Evolutionary conservation across 768 basidiomycete genomes (phyloP).

Genomic region (Russula brevipes): DNA sequence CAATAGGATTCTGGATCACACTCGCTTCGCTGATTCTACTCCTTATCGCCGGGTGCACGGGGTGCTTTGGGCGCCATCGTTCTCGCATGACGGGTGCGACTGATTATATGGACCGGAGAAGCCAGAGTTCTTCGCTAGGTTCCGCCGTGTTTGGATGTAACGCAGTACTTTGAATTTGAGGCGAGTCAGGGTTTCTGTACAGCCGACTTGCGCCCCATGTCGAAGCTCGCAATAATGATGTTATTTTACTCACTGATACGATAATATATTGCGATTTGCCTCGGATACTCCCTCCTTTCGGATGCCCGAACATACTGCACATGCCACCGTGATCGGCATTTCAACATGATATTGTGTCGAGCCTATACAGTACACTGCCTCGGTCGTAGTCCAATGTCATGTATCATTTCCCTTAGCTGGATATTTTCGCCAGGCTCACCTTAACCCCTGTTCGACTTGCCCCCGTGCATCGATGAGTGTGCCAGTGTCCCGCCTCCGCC

Average conservation of each 20-base stretch:
- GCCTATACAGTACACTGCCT: too few relatives aligned
- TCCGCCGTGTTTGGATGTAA: background rate
- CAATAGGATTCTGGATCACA: conserved; percentile 22
- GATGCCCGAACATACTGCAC: background rate
- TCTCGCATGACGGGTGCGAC: conserved; percentile 21
- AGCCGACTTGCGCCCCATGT: background rate
- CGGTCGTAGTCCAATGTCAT: too few relatives aligned
- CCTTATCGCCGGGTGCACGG: conserved; percentile 13
- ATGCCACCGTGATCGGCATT: too few relatives aligned
- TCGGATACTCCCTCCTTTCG: background rate
- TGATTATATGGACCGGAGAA: conserved; percentile 5
- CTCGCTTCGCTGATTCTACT: conserved; percentile 20
- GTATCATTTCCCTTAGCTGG: too few relatives aligned
- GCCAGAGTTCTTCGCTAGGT: conserved; percentile 3
- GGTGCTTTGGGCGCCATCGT: conserved; percentile 20
- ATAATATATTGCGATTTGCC: background rate
- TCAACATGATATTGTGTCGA: too few relatives aligned
- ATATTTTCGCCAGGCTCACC: too few relatives aligned
- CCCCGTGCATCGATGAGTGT: too few relatives aligned
- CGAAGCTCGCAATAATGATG: background rate
- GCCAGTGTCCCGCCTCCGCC: too few relatives aligned
- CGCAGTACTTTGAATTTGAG: background rate
- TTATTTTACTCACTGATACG: background rate
- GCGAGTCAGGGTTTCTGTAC: background rate
- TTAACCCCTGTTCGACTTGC: too few relatives aligned